Base-by-base conservation (phyloP, 2,329 filamentous ascomycete genomes). In the Xylaria sp. region DNA sequence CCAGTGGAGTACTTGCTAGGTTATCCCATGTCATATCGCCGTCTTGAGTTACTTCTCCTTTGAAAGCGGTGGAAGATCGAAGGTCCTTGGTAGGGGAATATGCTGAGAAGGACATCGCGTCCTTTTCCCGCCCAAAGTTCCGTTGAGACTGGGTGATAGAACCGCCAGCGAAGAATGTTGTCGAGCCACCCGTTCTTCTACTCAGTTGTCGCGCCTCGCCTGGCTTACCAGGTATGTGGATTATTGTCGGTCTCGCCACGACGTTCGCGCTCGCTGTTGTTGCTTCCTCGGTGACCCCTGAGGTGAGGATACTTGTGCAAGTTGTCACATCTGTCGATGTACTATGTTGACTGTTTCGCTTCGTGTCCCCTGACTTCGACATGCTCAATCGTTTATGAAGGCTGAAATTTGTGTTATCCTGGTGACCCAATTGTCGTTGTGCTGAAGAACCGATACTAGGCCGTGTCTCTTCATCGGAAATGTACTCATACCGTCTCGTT, bases 201-300 rank as follows among this genome's bases (percentile, higher is more conserved):
- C 76, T 78, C 57, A 77, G 57, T 49, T 74, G 75, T 23, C 76
- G 75, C 33, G 33, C 68, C 59, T 79, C 77, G n/a, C 75, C 75
- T 31, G 73, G 75, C 43, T 75, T 72, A 54, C 76, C 77, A 5
- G 77, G 75, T 69, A 79, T 78, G 62, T 79, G 77, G 63, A 79
- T 74, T 55, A 79, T 75, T 3, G 77, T 78, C 23, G 78, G 78
- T 46, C 67, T 75, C 20, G 73, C 74, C 43, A 78, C 68, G 31
- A 75, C 52, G 33, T 77, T 77, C 9, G 72, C 72, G 36, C 71
- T 75, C 52, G 75, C 75, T 3, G 69, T 75, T 9, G 72, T 74
- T 7, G 76, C 74, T 52, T 76, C 74, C 56, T 77, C 76, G 1
- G 67, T 72, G 43, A 75, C 48, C 18, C 72, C 75, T 8, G 76